Evolutionary conservation across 176 grass and related monocot genomes (phyloP), one percentile per base, ranked within the genome.

Genomic region (Rhynchospora tenuis): DNA sequence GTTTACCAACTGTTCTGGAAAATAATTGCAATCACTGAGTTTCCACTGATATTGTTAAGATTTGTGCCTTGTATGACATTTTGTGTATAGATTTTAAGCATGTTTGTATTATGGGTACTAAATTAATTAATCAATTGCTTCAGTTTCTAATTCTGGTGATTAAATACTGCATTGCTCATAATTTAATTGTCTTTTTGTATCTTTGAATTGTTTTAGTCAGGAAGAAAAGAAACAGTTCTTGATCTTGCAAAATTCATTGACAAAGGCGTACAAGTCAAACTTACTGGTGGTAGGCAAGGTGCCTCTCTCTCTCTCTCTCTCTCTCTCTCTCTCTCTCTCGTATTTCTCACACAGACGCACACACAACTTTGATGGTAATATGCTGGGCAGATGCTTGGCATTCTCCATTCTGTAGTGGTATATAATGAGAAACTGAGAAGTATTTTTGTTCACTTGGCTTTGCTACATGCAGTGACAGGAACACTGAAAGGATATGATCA

Each of bases 241-340:
- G 90, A 97, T 84, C 84, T 97, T 23, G 94, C 88, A 20, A 97
- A 97, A 86, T 97, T 97, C 79, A 91, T 97, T 64, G 92, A 94
- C 83, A 97, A 92, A 84, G 92, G 94, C 55, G 90, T 97, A 19
- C 94, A 92, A 84, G 92, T 97, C 64, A 94, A 97, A 88, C 85
- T 94, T 72, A 94, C 90, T 28, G 94, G 92, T 59, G 90, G 90
- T 75, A 83, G 94, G 44, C 92, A 97, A 89, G 91, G 91, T 97
- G 70, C 14, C 9, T 79, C 59, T 68, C 3, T 71, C 15, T 71
- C 15, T 27, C 28, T 29, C 77, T 46, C 62, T 16, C 8, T 56
- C 9, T 5, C 51, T 20, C 29, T 0, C 11, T 28, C 0, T 33
- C 13, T 33, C 28, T 51, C 0, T 85, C 38, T 45, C 14, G 5